phyloP scores from a whole-genome alignment of 2,329 filamentous ascomycete species.

The Xylaria sp. region DNA sequence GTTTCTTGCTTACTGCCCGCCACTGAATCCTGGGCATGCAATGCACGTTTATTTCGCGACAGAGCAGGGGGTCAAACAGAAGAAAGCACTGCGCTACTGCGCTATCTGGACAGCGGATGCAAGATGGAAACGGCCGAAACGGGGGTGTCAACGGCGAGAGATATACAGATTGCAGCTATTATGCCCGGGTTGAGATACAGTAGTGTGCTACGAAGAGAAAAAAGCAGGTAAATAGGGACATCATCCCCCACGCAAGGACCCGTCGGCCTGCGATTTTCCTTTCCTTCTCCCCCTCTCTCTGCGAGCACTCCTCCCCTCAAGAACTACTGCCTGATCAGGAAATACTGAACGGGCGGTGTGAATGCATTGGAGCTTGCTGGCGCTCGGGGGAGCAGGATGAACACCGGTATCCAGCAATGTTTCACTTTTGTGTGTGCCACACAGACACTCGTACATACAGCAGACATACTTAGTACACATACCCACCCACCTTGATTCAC shows the following conservation, averaged over 20 bases:
- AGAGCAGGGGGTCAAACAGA: conserved; percentile 15
- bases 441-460: conserved; percentile 21
- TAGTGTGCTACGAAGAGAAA: not conserved
- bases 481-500: conserved; percentile 19
- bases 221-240: conserved; percentile 11
- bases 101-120: conserved; percentile 35
- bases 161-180: conserved; percentile 25
- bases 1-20: conserved; percentile 18
- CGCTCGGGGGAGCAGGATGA: conserved; percentile 25
- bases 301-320: conserved; percentile 4
- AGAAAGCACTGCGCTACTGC: conserved; percentile 25
- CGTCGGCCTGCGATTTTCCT: not conserved
- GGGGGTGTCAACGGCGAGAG: conserved; percentile 28
- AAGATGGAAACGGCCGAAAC: conserved; percentile 36
- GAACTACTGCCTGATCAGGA: conserved; percentile 27
- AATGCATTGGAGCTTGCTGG: conserved; percentile 29
- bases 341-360: conserved; percentile 36
- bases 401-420: conserved; percentile 23
- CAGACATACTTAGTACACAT: not conserved
- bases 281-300: conserved; percentile 4
- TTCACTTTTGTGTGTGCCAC: conserved; percentile 21
- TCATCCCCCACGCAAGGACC: conserved; percentile 23
- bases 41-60: conserved; percentile 39
- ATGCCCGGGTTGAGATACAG: conserved; percentile 15
- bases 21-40: conserved; percentile 30